Evolutionary conservation across 228 moss, liverwort and hornwort genomes (phyloP).

Genomic region (Sphagnum fallax): DNA sequence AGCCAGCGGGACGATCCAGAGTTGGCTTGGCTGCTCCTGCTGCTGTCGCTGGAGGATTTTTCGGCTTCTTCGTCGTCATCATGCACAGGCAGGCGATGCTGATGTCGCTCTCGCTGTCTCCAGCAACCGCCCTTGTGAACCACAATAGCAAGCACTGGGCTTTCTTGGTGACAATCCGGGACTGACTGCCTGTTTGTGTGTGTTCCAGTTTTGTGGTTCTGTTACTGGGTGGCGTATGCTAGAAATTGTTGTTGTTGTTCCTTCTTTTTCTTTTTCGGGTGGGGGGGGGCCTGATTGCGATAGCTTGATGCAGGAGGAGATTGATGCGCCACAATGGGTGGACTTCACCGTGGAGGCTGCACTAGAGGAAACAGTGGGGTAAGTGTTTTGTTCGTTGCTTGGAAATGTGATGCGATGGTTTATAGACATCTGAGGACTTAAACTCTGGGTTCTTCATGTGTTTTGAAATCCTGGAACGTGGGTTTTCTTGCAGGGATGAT

Average conservation of each 20-base stretch:
- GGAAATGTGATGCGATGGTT: background rate
- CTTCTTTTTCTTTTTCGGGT: background rate
- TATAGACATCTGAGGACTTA: background rate
- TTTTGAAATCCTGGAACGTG: constrained; percentile 1
- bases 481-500: constrained; percentile 62
- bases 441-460: background rate
- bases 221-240: background rate
- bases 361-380: constrained; percentile 75
- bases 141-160: constrained; percentile 50
- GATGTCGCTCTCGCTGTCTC: constrained; percentile 56
- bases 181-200: too few species aligned
- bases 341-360: constrained; percentile 81
- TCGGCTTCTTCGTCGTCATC: constrained; percentile 10
- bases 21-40: too few species aligned
- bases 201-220: background rate
- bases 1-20: background rate
- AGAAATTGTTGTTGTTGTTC: too few species aligned
- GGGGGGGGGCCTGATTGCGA: background rate
- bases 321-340: constrained; percentile 95
- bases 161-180: constrained; percentile 30
- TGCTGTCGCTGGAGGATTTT: background rate
- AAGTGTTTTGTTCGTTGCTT: constrained; percentile 1
- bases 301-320: constrained; percentile 61
- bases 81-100: constrained; percentile 70
- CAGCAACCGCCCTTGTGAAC: constrained; percentile 41